These are phyloP conservation scores for Phytophthora pseudosyringae DNA, from an alignment of 352 stramenopile species.

Conservation along the genomic window DNA sequence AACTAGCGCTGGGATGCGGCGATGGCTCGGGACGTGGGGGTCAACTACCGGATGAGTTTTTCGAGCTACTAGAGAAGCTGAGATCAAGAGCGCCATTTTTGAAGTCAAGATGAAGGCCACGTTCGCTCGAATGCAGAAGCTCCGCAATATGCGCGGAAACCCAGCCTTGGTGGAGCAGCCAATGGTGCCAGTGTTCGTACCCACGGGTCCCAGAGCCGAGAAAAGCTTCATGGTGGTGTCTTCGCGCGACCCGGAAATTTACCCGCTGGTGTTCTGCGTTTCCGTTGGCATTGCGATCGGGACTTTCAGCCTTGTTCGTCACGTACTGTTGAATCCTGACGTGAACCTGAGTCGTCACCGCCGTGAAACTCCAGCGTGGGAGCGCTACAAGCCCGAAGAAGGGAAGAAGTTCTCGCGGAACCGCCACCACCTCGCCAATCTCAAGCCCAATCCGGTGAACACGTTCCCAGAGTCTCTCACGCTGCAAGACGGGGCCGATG, in stretches of 20 bases:
- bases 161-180: slow-evolving; percentile 27
- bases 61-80: background rate
- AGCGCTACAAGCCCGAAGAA: slow-evolving; percentile 39
- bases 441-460: slow-evolving; percentile 44
- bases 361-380: slow-evolving; percentile 37
- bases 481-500: slow-evolving; percentile 23
- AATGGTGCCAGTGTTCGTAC: slow-evolving; percentile 27
- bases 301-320: slow-evolving; percentile 23
- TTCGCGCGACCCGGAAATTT: slow-evolving; percentile 40
- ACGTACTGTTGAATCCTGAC: slow-evolving; percentile 39
- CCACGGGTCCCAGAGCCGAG: slow-evolving; percentile 22
- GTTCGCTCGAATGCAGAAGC: slow-evolving; percentile 24
- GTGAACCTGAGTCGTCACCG: slow-evolving; percentile 38
- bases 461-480: slow-evolving; percentile 23
- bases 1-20: slow-evolving; percentile 7
- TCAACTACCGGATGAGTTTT: background rate
- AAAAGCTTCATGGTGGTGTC: slow-evolving; percentile 34
- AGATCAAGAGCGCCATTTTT: background rate
- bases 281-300: slow-evolving; percentile 24
- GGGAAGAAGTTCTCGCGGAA: slow-evolving; percentile 31
- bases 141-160: slow-evolving; percentile 11
- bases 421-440: slow-evolving; percentile 38
- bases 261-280: slow-evolving; percentile 42
- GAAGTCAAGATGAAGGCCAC: slow-evolving; percentile 21
- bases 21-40: slow-evolving; percentile 4